Base-by-base conservation (phyloP, 495 filamentous ascomycete genomes). In the Podospora sp. region DNA sequence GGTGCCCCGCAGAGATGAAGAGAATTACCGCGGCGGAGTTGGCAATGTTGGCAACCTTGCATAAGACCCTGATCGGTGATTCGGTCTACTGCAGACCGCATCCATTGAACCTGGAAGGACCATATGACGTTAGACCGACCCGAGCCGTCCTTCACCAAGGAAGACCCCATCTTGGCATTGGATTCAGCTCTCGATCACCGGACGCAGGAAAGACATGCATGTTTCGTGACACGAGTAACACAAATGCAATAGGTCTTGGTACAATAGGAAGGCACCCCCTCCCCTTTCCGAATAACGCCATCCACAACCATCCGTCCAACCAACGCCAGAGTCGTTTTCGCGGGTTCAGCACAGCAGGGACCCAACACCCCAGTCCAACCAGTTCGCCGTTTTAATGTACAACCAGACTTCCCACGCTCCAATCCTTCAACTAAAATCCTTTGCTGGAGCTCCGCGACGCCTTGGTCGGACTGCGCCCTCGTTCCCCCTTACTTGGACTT, bases 401-500 rank as follows among this genome's bases (percentile, higher is more conserved):
- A 59, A 49, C 24, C 11, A 35, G 53, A 9, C 22, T 20, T 26
- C 52, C 20, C 52, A 18, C 62, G 49, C 14, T 26, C 40, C 22
- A 2, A 18, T n/a, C 36, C 21, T 22, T 16, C 35, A 61, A 6
- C 59, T 63, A 82, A 50, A 79, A 79, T n/a, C 76, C 67, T 65
- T 82, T 83, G 27, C 63, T 68, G 9, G 79, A 76, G 65, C 80
- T 83, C 46, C 75, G 65, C 26, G 61, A 71, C 1, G 67, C 66
- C 72, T 81, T 82, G 0, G 77, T 69, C 4, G 80, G 79, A 64
- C 81, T 84, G 36, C 77, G 70, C 0, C 75, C 72, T 60, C 81
- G 73, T 18, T 83, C 80, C 11, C 76, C 74, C 62, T 83, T 84
- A 25, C 79, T 77, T 0, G 82, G 81, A 50, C 82, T 83, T 24